phyloP scores from a whole-genome alignment of 2,329 filamentous ascomycete genomes.

The Aspergillus melleus region DNA sequence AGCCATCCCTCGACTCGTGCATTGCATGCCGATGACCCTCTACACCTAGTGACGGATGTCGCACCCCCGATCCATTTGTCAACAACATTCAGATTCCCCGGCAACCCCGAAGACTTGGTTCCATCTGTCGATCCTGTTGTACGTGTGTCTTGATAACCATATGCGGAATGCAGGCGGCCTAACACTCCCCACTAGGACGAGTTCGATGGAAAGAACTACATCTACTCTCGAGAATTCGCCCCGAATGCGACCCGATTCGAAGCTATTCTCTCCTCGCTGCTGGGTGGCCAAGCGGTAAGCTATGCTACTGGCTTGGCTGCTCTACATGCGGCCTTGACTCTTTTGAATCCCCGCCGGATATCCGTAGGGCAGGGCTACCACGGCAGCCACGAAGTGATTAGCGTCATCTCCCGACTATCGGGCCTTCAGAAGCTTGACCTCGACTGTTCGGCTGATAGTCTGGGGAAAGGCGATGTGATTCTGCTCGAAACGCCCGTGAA shows the following conservation, averaged over 20 bases:
- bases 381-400: constrained; percentile 86
- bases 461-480: constrained; percentile 77
- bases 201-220: constrained; percentile 49
- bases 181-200: constrained; percentile 15
- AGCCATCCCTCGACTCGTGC: constrained; percentile 55
- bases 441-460: constrained; percentile 63
- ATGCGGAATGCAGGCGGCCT: background rate
- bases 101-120: constrained; percentile 65
- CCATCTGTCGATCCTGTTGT: constrained; percentile 54
- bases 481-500: constrained; percentile 94
- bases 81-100: constrained; percentile 81
- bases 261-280: constrained; percentile 72
- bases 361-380: constrained; percentile 86
- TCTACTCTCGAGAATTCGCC: constrained; percentile 80
- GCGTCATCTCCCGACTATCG: constrained; percentile 70
- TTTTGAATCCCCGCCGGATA: constrained; percentile 77
- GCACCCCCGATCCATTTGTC: constrained; percentile 87
- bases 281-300: constrained; percentile 64
- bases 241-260: constrained; percentile 86
- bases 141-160: background rate
- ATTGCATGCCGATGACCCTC: constrained; percentile 76
- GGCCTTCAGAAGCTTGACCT: constrained; percentile 74
- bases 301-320: constrained; percentile 84
- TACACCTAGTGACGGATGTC: constrained; percentile 73
- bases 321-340: constrained; percentile 81